Evolutionary conservation across 208 protist species (phyloP).

Genomic region (Strigomonas culicis): DNA sequence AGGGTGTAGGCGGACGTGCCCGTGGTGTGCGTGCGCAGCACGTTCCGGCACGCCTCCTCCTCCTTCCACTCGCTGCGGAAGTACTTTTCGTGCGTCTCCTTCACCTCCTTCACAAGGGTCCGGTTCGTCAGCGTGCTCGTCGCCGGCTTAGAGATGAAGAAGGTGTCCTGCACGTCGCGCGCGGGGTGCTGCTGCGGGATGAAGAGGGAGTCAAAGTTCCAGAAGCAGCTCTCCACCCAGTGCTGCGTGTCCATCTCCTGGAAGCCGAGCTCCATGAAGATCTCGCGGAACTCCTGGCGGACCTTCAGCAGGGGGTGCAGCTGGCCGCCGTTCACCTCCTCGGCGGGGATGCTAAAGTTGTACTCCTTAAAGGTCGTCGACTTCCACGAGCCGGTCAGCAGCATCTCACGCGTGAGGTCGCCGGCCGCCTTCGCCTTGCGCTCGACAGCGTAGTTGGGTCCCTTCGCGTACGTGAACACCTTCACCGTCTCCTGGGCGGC

Average conservation of each 20-base stretch:
- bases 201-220: conserved; percentile 99
- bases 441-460: conserved; percentile 60
- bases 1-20: conserved; percentile 97
- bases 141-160: conserved; percentile 97
- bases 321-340: conserved; percentile 83
- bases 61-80: conserved; percentile 95
- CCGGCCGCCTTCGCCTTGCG: conserved; percentile 68
- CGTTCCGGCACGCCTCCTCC: conserved; percentile 95
- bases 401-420: conserved; percentile 95
- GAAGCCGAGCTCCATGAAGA: conserved; percentile 99
- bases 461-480: conserved; percentile 80
- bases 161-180: conserved; percentile 99
- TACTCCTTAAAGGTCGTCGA: conserved; percentile 95
- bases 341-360: conserved; percentile 95
- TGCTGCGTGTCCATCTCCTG: conserved; percentile 99
- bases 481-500: conserved; percentile 72
- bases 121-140: conserved; percentile 32
- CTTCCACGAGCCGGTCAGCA: conserved; percentile 93
- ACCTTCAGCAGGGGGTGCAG: conserved; percentile 99
- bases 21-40: conserved; percentile 99
- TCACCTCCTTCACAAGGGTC: conserved; percentile 93
- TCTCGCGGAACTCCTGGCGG: conserved; percentile 97
- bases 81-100: conserved; percentile 92
- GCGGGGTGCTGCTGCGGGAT: conserved; percentile 99
- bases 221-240: conserved; percentile 99